phyloP scores from a whole-genome alignment of 495 filamentous ascomycete species.

The Acidiella bohemica region DNA sequence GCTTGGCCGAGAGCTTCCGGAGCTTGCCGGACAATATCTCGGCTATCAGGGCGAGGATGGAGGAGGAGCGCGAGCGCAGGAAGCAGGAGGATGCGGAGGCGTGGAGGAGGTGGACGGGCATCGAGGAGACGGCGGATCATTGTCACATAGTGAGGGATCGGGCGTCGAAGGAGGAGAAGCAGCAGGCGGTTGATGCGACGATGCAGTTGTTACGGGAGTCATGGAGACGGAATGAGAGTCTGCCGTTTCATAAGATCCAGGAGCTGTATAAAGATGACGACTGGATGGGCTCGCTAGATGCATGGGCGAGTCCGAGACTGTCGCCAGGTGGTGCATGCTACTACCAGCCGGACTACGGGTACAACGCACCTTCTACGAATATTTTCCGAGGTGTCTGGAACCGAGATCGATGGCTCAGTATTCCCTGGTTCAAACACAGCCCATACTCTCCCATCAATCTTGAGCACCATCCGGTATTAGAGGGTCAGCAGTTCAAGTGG shows the following conservation, averaged over 20 bases:
- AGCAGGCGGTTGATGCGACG: background rate
- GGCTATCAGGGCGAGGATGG: constrained; percentile 6
- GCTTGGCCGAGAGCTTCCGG: constrained; percentile 39
- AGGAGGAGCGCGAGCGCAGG: constrained; percentile 1
- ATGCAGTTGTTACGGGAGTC: constrained; percentile 7
- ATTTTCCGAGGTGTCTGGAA: constrained; percentile 22
- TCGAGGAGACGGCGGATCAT: constrained; percentile 13
- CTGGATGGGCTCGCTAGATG: constrained; percentile 4
- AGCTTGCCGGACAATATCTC: constrained; percentile 32
- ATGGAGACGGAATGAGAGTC: constrained; percentile 1
- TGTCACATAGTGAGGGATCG: constrained; percentile 2
- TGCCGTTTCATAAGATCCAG: constrained; percentile 5
- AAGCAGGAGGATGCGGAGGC: constrained; percentile 6
- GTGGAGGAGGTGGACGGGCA: constrained; percentile 13
- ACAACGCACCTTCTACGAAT: constrained; percentile 13
- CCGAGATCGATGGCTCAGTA: constrained; percentile 24
- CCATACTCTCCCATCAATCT: constrained; percentile 42
- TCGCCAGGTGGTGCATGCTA: constrained; percentile 15
- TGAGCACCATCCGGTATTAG: constrained; percentile 31
- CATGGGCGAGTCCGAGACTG: constrained; percentile 6
- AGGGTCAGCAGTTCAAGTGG: constrained; percentile 28
- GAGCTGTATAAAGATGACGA: constrained; percentile 4
- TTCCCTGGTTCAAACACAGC: constrained; percentile 17
- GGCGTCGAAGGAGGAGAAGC: background rate
- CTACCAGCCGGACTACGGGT: constrained; percentile 11